These are phyloP conservation scores for Metschnikowia vanudenii DNA, from an alignment of 805 yeast species.

Conservation along the genomic window DNA sequence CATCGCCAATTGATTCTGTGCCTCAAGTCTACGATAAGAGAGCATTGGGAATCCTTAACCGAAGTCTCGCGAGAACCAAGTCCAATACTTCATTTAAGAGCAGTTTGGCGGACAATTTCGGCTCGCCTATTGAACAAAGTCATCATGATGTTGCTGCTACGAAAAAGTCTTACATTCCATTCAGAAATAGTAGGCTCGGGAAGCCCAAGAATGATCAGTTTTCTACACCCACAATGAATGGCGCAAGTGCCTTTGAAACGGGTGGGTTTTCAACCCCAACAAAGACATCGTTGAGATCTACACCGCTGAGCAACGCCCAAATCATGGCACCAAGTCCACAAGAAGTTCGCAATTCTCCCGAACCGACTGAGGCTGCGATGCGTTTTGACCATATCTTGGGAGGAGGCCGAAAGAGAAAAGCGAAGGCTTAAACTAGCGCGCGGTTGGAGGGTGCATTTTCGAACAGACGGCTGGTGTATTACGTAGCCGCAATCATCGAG, in stretches of 20 bases:
- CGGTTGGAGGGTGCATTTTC: not conserved
- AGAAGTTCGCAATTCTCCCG: constrained; percentile 12
- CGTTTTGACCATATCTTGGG: constrained; percentile 16
- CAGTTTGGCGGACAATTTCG: constrained; percentile 65
- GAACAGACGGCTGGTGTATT: not conserved
- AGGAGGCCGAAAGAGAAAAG: constrained; percentile 16
- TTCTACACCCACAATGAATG: constrained; percentile 12
- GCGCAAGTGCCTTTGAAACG: constrained; percentile 9
- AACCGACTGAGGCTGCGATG: constrained; percentile 14
- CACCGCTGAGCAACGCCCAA: constrained; percentile 10
- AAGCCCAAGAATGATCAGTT: constrained; percentile 20
- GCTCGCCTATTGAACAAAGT: constrained; percentile 22
- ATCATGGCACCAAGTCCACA: constrained; percentile 14
- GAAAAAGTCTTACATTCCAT: constrained; percentile 43
- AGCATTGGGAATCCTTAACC: constrained; percentile 70
- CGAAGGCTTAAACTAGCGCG: not conserved
- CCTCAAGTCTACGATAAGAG: constrained; percentile 79
- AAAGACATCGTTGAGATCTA: constrained; percentile 8
- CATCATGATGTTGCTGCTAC: constrained; percentile 16
- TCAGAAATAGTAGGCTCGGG: constrained; percentile 32
- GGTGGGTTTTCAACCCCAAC: constrained; percentile 10
- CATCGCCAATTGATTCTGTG: constrained; percentile 62
- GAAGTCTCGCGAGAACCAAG: constrained; percentile 69
- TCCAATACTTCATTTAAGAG: constrained; percentile 78
- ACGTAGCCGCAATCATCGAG: not conserved